These are phyloP conservation scores for Serendipita sp. DNA, from an alignment of 768 basidiomycete genomes.

Conservation along the genomic window DNA sequence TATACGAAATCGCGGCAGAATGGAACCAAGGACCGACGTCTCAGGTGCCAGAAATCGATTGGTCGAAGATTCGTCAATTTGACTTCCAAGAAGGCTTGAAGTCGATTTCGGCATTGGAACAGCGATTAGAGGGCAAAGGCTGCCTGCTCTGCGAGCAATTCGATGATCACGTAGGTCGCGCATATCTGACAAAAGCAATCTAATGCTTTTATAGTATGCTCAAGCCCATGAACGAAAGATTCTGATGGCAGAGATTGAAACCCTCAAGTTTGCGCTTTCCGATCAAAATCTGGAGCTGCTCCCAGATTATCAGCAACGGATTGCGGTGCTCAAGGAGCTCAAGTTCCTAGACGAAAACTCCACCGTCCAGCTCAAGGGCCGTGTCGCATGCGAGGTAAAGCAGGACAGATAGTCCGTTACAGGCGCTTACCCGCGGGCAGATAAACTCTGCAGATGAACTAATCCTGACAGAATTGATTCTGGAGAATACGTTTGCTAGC, in stretches of 20 bases:
- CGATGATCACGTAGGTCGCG: conserved; percentile 48
- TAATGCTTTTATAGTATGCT: conserved; percentile 40
- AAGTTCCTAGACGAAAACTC: conserved; percentile 92
- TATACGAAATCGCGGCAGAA: conserved; percentile 37
- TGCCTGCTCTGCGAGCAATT: conserved; percentile 56
- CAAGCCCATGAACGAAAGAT: conserved; percentile 59
- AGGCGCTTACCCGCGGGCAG: conserved; percentile 25
- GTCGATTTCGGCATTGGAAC: conserved; percentile 33
- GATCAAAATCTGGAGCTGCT: conserved; percentile 94
- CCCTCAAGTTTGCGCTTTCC: conserved; percentile 71
- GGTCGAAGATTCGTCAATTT: conserved; percentile 64
- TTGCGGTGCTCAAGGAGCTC: conserved; percentile 77
- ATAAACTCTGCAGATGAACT: conserved; percentile 98
- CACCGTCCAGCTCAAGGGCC: conserved; percentile 87
- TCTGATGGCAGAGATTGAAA: conserved; percentile 55
- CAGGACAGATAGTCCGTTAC: background rate
- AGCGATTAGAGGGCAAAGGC: conserved; percentile 25
- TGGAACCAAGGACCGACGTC: conserved; percentile 25
- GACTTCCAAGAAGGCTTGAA: conserved; percentile 81
- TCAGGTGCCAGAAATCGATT: conserved; percentile 60
- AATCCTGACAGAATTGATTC: conserved; percentile 85
- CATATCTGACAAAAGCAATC: background rate
- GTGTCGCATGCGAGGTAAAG: conserved; percentile 90
- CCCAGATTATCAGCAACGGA: conserved; percentile 91
- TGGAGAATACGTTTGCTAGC: conserved; percentile 80